phyloP scores from a whole-genome alignment of 2,329 filamentous ascomycete genomes.

The Fusarium camptoceras region DNA sequence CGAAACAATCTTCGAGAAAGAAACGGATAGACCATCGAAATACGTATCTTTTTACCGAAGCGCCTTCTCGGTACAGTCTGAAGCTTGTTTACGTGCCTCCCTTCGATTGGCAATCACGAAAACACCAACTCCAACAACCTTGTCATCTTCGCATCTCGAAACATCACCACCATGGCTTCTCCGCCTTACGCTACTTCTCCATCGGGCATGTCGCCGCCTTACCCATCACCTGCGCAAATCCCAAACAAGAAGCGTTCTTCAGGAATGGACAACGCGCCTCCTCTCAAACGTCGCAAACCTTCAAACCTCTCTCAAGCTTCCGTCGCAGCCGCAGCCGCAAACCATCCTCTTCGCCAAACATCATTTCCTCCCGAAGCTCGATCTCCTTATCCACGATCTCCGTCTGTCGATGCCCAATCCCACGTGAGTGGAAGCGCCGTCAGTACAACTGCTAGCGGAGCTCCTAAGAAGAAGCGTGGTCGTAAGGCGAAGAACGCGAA shows the following conservation, averaged over 20 bases:
- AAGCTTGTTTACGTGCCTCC: neutral
- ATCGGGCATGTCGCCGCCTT: constrained; percentile 66
- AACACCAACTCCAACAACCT: neutral
- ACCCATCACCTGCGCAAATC: constrained; percentile 62
- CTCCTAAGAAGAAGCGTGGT: constrained; percentile 69
- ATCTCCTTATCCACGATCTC: constrained; percentile 71
- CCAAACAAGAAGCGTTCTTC: constrained; percentile 70
- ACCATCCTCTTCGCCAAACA: constrained; percentile 81
- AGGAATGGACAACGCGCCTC: constrained; percentile 63
- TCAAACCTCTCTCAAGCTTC: constrained; percentile 70
- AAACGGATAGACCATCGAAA: constrained; percentile 6
- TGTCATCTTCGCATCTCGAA: neutral
- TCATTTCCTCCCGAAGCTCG: constrained; percentile 77
- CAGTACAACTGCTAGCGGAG: constrained; percentile 56
- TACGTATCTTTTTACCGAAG: neutral
- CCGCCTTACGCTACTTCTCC: constrained; percentile 65
- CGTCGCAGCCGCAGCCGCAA: constrained; percentile 58
- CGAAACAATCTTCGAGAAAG: neutral
- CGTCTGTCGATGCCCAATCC: constrained; percentile 71
- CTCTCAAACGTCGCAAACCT: constrained; percentile 76
- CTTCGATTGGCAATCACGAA: neutral
- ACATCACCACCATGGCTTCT: constrained; percentile 61
- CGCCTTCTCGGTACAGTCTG: neutral
- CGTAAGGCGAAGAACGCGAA: constrained; percentile 70
- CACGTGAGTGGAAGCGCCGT: constrained; percentile 72